phyloP scores from a whole-genome alignment of 257 asterid genomes.

The Jacaranda mimosifolia region DNA sequence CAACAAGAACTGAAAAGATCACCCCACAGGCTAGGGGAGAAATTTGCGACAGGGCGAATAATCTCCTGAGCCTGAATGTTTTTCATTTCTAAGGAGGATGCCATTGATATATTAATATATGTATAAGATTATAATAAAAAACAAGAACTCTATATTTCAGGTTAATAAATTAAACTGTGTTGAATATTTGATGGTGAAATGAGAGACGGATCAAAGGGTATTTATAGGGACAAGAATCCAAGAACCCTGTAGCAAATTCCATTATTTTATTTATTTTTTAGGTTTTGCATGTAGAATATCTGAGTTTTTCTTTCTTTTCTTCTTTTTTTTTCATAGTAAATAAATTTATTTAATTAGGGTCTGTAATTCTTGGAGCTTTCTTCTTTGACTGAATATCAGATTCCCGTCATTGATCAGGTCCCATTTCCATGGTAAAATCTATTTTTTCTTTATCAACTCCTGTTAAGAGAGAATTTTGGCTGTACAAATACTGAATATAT shows the following conservation, averaged over 20 bases:
- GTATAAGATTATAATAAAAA: not conserved
- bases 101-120: not conserved
- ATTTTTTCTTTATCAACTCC: not conserved
- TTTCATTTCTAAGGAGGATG: constrained; percentile 1
- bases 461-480: not conserved
- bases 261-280: no score
- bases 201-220: not conserved
- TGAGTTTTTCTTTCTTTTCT: no score
- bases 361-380: not conserved
- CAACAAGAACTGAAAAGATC: constrained; percentile 29
- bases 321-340: not conserved
- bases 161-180: not conserved
- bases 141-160: no score
- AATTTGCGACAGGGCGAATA: constrained; percentile 30
- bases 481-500: not conserved
- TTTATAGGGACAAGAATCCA: not conserved
- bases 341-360: not conserved
- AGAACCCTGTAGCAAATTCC: not conserved
- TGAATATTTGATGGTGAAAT: not conserved
- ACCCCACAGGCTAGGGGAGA: constrained; percentile 33
- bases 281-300: no score
- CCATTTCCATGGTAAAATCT: not conserved
- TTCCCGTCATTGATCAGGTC: not conserved
- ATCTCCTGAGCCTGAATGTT: not conserved
- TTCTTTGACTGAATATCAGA: not conserved